A percentile compares a stretch with the other conserved stretches of the same genome.
phyloP scores from a whole-genome alignment of 768 basidiomycete genomes.

The Mycena floridula region DNA sequence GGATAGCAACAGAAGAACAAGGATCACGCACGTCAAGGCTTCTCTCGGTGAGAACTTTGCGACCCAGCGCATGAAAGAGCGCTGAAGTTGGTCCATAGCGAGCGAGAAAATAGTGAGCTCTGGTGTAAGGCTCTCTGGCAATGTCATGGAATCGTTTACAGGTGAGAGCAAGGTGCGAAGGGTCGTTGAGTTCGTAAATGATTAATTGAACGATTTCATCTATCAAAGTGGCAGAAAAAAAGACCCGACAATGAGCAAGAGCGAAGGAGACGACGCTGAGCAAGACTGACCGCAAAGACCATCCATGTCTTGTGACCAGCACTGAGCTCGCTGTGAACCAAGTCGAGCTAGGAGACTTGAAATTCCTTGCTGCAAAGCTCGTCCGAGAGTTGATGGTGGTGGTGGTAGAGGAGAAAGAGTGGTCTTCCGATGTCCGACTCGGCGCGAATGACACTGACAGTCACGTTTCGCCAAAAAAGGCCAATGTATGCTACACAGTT shows the following conservation, averaged over 20 bases:
- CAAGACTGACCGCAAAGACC: conserved; percentile 57
- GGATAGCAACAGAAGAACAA: conserved; percentile 7
- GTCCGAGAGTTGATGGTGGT: neutral
- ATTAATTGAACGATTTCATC: conserved; percentile 69
- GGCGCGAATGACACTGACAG: too few relatives aligned
- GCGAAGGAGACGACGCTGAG: too few relatives aligned
- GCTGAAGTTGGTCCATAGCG: conserved; percentile 69
- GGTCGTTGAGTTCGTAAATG: conserved; percentile 67
- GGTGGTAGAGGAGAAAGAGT: conserved; percentile 3
- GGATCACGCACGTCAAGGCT: conserved; percentile 60
- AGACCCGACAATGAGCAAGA: too few relatives aligned
- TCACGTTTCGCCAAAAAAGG: too few relatives aligned
- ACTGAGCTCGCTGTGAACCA: neutral
- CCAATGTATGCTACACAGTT: too few relatives aligned
- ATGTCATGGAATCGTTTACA: conserved; percentile 56
- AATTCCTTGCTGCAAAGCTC: conserved; percentile 15
- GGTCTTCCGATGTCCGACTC: conserved; percentile 1
- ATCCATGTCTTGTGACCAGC: conserved; percentile 41
- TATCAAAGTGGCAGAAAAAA: too few relatives aligned
- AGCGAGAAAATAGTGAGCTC: conserved; percentile 71
- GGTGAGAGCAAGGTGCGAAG: conserved; percentile 48
- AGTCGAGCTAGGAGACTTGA: too few relatives aligned
- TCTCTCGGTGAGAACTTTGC: conserved; percentile 54
- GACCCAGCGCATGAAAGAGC: conserved; percentile 68
- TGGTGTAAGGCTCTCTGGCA: conserved; percentile 68